These are phyloP conservation scores for Carallia pectinifolia DNA, from an alignment of 345 rosid genomes.

Conservation along the genomic window DNA sequence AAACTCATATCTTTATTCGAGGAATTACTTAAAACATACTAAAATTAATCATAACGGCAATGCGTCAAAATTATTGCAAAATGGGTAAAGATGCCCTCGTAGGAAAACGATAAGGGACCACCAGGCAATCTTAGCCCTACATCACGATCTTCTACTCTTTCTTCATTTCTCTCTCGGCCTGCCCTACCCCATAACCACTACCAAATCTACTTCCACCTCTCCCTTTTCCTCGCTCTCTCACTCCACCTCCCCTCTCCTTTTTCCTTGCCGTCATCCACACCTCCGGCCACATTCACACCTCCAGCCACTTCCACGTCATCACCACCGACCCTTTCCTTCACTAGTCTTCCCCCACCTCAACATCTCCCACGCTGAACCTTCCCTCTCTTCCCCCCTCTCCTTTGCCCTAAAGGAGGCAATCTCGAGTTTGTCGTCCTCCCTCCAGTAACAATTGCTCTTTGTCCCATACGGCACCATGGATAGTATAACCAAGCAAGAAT, in stretches of 20 bases:
- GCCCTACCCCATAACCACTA: no score
- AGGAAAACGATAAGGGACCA: no score
- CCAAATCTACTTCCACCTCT: no score
- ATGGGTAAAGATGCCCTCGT: no score
- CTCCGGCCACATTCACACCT: conserved; percentile 4
- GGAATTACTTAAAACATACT: no score
- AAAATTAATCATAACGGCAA: no score
- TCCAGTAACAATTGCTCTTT: conserved; percentile 60
- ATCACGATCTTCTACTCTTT: no score
- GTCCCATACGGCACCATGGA: conserved; percentile 54
- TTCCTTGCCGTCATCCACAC: conserved; percentile 21
- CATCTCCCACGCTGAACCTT: conserved; percentile 17
- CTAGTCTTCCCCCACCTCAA: conserved; percentile 26
- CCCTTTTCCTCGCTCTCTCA: no score
- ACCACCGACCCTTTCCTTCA: conserved; percentile 17
- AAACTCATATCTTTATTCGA: no score
- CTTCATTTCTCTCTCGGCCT: no score
- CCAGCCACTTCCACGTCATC: conserved; percentile 29
- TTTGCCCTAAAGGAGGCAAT: conserved; percentile 40
- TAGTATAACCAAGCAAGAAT: conserved; percentile 52
- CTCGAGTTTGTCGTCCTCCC: conserved; percentile 45
- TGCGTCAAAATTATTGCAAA: no score
- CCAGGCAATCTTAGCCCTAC: no score
- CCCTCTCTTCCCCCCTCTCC: conserved; percentile 39
- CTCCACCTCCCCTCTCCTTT: conserved; percentile 21